Base-by-base conservation (phyloP, 768 basidiomycete species). In the Kwoniella pini region DNA sequence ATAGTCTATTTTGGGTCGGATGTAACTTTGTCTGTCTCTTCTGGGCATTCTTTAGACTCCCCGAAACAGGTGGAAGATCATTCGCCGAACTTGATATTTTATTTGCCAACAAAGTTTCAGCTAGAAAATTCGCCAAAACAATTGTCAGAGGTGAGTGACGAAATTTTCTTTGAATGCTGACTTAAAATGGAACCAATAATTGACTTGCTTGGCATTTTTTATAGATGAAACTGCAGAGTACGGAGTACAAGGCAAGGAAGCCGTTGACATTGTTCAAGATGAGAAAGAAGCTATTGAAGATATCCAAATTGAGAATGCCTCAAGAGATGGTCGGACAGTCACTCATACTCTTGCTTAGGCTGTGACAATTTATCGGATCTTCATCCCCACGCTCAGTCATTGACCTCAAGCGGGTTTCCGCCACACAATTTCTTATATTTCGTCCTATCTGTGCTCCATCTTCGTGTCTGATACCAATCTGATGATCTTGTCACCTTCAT, bases 41-140 rank as follows among this genome's bases (percentile, higher is more conserved):
- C 13, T 70, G 65, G 65, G 33, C 60, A 5, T 67, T 58, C 57
- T 65, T 70, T 60, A 40, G 69, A 43, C 38, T 63, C 3, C 68
- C 68, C 36, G 68, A 69, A 50, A 54, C 64, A 6, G 53, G 53
- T n/a, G 60, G 61, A 9, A 28, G 42, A 26, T 28, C 46, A 1
- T 72, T 62, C 57, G 56, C 60, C 10, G 71, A 76, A 27, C 59
- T 76, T 26, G 74, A 76, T 39, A 55, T 71, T 28, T 30, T 76
- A 17, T 76, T 76, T 54, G 64, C 59, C 19, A 62, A 67, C 24
- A 52, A 56, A 21, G 54, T 71, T 3, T 53, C 71, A 4, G 68
- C 74, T 0, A 39, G 74, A 21, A 65, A 67, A 55, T 74, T 72
- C 61, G 52, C 43, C 22, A 26, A 36, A 24, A 64, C 63, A 17